Evolutionary conservation across 176 grass and related monocot genomes (phyloP), one percentile per base, ranked within the genome.

Genomic region (Triticum dicoccoides): DNA sequence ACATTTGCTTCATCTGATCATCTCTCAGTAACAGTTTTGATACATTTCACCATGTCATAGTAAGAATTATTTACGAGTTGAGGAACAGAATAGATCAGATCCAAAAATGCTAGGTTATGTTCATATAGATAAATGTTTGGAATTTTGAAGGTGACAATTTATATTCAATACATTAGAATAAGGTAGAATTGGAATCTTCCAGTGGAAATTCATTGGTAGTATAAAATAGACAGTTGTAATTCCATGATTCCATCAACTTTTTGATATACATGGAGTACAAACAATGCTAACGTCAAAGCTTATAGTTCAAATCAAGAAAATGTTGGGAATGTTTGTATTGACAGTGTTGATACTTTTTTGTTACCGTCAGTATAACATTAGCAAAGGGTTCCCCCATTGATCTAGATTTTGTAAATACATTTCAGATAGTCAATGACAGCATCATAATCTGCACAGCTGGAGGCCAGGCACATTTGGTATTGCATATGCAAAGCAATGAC

Each of bases 51-150:
- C 11, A 59, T 81, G 30, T 47, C 47, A 65, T 72, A 65, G 24
- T 34, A 34, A 69, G 63, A 82, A 82, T 70, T 82, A 56, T 82
- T 56, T 69, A 82, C 32, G 47, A 37, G 42, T 54, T 82, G 45
- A 69, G 65, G 80, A 56, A 82, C 65, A 82, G 32, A 66, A 33
- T 69, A 82, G 11, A 82, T 82, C 69, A 82, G 45, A 15, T 15
- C 21, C 1, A 38, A 56, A 83, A 83, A 41, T 30, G 15, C 5
- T 13, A 83, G 24, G 34, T 83, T 73, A 58, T 73, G 73, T 47
- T 56, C n/a, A 11, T 61, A 73, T 13, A 73, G 42, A 61, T 41
- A 35, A 73, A 61, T 30, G 56, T 61, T 81, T 72, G 59, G n/a
- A 61, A 61, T 21, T 83, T 59, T 83, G 69, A n/a, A 61, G 13